Evolutionary conservation across 257 asterid genomes (phyloP).

Genomic region (Solanum ahanhuiri): DNA sequence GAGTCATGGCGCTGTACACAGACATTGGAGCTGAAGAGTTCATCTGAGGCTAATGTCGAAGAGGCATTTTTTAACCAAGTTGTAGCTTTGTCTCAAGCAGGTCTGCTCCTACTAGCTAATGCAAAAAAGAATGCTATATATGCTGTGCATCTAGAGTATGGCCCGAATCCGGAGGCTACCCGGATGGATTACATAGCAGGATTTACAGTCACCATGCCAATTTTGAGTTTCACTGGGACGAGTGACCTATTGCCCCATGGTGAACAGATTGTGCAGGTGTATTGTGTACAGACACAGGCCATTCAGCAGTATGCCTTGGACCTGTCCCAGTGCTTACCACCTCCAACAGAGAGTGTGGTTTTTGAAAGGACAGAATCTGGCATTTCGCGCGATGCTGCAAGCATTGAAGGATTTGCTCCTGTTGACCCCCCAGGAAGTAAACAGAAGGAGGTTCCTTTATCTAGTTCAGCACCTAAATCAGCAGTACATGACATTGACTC

Average conservation of each 20-base stretch:
- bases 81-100: constrained; percentile 71
- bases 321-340: constrained; percentile 84
- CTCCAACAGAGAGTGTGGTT: constrained; percentile 44
- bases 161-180: constrained; percentile 71
- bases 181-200: constrained; percentile 86
- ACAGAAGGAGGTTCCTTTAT: constrained; percentile 31
- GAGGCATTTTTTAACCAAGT: constrained; percentile 97
- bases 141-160: constrained; percentile 91
- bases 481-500: constrained; percentile 35
- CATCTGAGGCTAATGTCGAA: constrained; percentile 44
- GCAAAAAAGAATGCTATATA: constrained; percentile 93
- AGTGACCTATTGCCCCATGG: constrained; percentile 73
- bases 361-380: constrained; percentile 59
- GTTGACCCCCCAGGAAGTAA: constrained; percentile 41
- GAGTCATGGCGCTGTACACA: constrained; percentile 92
- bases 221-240: constrained; percentile 93
- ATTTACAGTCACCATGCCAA: constrained; percentile 93
- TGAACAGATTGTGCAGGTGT: constrained; percentile 83
- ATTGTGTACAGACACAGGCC: constrained; percentile 97
- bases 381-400: constrained; percentile 33
- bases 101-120: constrained; percentile 79
- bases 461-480: constrained; percentile 50
- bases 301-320: constrained; percentile 97
- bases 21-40: constrained; percentile 69
- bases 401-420: constrained; percentile 32